Evolutionary conservation across 495 filamentous ascomycete genomes (phyloP).

Genomic region (Penicillium diatomitis): DNA sequence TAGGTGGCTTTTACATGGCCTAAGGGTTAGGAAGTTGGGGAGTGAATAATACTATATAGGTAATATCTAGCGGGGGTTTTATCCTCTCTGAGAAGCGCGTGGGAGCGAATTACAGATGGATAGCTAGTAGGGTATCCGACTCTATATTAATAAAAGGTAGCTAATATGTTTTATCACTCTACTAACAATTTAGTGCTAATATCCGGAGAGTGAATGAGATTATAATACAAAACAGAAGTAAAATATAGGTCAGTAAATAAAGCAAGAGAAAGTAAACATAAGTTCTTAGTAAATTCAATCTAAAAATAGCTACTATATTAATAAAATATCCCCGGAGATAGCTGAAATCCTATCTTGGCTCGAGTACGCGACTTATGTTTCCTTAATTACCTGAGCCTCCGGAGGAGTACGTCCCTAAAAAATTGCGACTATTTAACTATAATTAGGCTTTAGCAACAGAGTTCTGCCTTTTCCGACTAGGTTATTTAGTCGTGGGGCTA

Average conservation of each 20-base stretch:
- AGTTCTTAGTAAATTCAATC: not conserved
- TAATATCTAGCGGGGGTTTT: too few relatives aligned
- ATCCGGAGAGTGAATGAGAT: too few relatives aligned
- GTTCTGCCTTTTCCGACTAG: not conserved
- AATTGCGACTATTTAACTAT: not conserved
- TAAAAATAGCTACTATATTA: not conserved
- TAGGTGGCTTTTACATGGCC: too few relatives aligned
- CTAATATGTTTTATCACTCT: conserved; percentile 15
- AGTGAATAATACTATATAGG: too few relatives aligned
- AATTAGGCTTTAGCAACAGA: not conserved
- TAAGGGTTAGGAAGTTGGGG: too few relatives aligned
- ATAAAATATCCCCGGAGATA: not conserved
- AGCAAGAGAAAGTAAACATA: not conserved
- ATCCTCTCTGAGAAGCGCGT: too few relatives aligned
- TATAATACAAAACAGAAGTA: not conserved
- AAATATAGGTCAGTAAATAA: not conserved
- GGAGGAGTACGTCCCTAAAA: not conserved
- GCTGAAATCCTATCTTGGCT: not conserved
- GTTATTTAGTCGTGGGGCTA: not conserved
- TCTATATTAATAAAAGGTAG: too few relatives aligned
- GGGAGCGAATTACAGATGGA: too few relatives aligned
- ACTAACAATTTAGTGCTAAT: not conserved
- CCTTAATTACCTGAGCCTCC: not conserved
- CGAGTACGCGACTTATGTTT: not conserved
- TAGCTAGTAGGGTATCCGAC: too few relatives aligned